Percentiles rank a stretch among this genome's conserved stretches.
phyloP scores from a whole-genome alignment of 495 filamentous ascomycete genomes.

The Hyaloscypha finlandica region DNA sequence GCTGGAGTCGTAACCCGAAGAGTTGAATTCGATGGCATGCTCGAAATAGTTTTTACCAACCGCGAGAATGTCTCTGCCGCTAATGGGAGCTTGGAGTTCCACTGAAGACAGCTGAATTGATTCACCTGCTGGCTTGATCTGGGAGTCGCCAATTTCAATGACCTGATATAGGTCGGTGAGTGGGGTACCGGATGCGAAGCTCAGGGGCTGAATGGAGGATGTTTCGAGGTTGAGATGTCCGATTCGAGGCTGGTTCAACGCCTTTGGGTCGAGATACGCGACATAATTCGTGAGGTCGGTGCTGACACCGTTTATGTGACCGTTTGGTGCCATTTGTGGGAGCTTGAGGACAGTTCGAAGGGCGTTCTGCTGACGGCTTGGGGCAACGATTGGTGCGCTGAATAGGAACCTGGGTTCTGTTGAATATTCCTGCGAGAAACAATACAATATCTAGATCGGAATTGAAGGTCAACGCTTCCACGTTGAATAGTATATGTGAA shows the following conservation, averaged over 20 bases:
- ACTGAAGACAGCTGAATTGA: slow-evolving; percentile 41
- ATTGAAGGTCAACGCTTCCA: not conserved
- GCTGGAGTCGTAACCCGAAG: slow-evolving; percentile 45
- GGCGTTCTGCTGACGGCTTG: not conserved
- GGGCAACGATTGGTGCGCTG: not conserved
- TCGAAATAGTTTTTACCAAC: slow-evolving; percentile 60
- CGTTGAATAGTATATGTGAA: not conserved
- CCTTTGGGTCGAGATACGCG: slow-evolving; percentile 35
- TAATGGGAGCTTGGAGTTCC: slow-evolving; percentile 48
- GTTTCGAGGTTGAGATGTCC: slow-evolving; percentile 48
- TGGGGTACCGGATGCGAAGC: slow-evolving; percentile 49
- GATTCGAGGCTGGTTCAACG: slow-evolving; percentile 36
- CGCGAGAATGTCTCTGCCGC: slow-evolving; percentile 52
- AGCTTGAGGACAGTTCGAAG: not conserved
- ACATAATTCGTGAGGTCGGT: slow-evolving; percentile 41
- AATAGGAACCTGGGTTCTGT: too few species aligned
- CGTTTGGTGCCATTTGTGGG: slow-evolving; percentile 18
- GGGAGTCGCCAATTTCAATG: slow-evolving; percentile 43
- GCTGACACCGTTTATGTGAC: slow-evolving; percentile 3
- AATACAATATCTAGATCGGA: too few species aligned
- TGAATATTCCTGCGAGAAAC: too few species aligned
- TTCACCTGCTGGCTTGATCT: slow-evolving; percentile 36
- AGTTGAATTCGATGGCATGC: slow-evolving; percentile 52
- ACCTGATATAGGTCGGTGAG: slow-evolving; percentile 51
- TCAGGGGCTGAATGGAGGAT: slow-evolving; percentile 47